These are phyloP conservation scores for Ustilago hordei DNA, from an alignment of 1,284 basidiomycete genomes.

Conservation along the genomic window DNA sequence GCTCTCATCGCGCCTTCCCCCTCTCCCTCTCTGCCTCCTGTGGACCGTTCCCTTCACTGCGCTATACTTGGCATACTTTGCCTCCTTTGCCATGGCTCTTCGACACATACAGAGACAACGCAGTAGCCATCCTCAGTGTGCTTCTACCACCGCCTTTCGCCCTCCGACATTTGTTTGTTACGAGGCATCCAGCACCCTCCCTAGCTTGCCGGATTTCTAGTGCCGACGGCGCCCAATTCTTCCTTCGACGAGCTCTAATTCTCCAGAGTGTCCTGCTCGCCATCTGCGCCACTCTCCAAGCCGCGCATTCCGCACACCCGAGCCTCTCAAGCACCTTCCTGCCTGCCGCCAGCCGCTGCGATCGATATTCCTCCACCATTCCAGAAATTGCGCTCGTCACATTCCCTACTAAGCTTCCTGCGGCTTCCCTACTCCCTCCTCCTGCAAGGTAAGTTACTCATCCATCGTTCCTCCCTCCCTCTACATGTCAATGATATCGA, in stretches of 20 bases:
- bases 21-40: neutral
- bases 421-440: slow-evolving; percentile 12
- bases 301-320: slow-evolving; percentile 40
- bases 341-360: slow-evolving; percentile 17
- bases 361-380: slow-evolving; percentile 46
- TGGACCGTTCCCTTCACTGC: neutral
- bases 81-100: slow-evolving; percentile 2
- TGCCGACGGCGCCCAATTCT: neutral
- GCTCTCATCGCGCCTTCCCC: slow-evolving; percentile 1
- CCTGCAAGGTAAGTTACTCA: slow-evolving; percentile 30
- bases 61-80: neutral
- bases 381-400: slow-evolving; percentile 32
- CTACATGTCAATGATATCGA: slow-evolving; percentile 7
- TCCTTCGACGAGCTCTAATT: slow-evolving; percentile 33
- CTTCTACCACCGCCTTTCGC: slow-evolving; percentile 1
- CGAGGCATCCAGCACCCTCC: slow-evolving; percentile 15
- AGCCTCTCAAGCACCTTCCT: slow-evolving; percentile 36
- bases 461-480: neutral
- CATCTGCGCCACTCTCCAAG: slow-evolving; percentile 19
- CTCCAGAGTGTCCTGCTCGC: slow-evolving; percentile 12
- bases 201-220: neutral
- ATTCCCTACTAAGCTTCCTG: slow-evolving; percentile 36
- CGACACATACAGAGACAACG: slow-evolving; percentile 3
- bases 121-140: slow-evolving; percentile 14
- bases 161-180: slow-evolving; percentile 43